Evolutionary conservation across 495 filamentous ascomycete species (phyloP).

Genomic region (Aspergillus sclerotioniger): DNA sequence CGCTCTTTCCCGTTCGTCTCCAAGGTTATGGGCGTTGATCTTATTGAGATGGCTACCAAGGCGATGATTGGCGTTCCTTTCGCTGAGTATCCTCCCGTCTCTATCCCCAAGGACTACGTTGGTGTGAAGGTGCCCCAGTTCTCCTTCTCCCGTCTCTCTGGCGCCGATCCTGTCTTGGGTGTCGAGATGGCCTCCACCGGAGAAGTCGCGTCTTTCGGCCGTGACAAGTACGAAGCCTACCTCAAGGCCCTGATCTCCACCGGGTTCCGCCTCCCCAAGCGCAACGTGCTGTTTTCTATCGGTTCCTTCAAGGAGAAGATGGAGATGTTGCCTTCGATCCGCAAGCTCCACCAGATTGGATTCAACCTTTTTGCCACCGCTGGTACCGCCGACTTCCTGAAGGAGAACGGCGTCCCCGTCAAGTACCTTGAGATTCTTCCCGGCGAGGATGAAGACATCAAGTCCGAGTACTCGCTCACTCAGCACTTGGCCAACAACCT

Average conservation of each 20-base stretch:
- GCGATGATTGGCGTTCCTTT: conserved; percentile 88
- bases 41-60: conserved; percentile 99
- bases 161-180: conserved; percentile 92
- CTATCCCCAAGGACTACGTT: conserved; percentile 76
- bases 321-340: conserved; percentile 91
- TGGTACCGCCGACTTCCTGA: conserved; percentile 92
- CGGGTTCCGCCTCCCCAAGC: conserved; percentile 93
- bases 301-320: conserved; percentile 97
- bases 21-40: conserved; percentile 96
- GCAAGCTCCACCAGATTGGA: conserved; percentile 81
- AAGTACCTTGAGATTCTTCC: conserved; percentile 87
- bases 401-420: conserved; percentile 83
- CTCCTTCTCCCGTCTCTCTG: conserved; percentile 94
- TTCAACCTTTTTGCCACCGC: conserved; percentile 95
- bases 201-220: conserved; percentile 94
- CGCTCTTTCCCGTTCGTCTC: conserved; percentile 98
- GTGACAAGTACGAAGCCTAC: conserved; percentile 96
- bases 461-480: conserved; percentile 92
- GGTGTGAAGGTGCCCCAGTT: conserved; percentile 99
- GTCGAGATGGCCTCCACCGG: conserved; percentile 99
- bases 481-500: conserved; percentile 95
- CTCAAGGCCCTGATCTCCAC: conserved; percentile 93
- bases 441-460: conserved; percentile 70
- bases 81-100: conserved; percentile 72
- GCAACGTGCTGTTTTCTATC: conserved; percentile 92